A percentile compares a stretch with the other conserved stretches of the same genome.
Evolutionary conservation across 331 rosid species (phyloP).

Genomic region (Prunus yedoensis): DNA sequence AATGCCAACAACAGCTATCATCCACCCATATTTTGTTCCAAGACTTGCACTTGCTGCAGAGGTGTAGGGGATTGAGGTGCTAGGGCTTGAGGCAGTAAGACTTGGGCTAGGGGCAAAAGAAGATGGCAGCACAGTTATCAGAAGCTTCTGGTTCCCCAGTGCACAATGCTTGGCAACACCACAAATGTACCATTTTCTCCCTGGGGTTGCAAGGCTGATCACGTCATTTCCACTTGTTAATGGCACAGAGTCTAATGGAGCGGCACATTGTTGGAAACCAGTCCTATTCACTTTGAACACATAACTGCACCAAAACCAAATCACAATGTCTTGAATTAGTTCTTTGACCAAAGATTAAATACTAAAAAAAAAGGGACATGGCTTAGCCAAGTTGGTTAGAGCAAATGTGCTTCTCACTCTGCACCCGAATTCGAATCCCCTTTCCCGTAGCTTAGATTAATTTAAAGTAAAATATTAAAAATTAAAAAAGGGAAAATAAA

Average conservation of each 20-base stretch:
- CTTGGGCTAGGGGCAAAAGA: not conserved
- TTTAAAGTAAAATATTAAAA: too few relatives aligned
- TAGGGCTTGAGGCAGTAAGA: not conserved
- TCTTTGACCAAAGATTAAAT: not conserved
- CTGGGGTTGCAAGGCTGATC: slow-evolving; percentile 8
- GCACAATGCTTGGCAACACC: slow-evolving; percentile 22
- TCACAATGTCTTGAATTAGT: not conserved
- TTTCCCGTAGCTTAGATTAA: too few relatives aligned
- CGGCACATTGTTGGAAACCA: slow-evolving; percentile 5
- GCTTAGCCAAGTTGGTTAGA: too few relatives aligned
- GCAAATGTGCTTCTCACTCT: too few relatives aligned
- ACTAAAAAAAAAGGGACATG: not conserved
- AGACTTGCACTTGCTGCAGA: not conserved
- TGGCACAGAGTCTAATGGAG: not conserved
- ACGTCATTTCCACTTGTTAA: slow-evolving; percentile 16
- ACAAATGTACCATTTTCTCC: slow-evolving; percentile 32
- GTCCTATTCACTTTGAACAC: slow-evolving; percentile 34
- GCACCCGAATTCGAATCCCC: too few relatives aligned
- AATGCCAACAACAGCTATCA: not conserved
- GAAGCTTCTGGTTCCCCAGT: slow-evolving; percentile 14
- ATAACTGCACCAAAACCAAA: slow-evolving; percentile 26
- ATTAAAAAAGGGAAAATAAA: not conserved
- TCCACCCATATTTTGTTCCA: not conserved
- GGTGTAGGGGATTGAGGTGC: slow-evolving; percentile 1
- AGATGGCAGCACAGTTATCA: slow-evolving; percentile 1